A percentile compares a stretch with the other conserved stretches of the same genome.
phyloP scores from a whole-genome alignment of 1,139 yeast species.

The Blastobotrys raffinosifermentans region DNA sequence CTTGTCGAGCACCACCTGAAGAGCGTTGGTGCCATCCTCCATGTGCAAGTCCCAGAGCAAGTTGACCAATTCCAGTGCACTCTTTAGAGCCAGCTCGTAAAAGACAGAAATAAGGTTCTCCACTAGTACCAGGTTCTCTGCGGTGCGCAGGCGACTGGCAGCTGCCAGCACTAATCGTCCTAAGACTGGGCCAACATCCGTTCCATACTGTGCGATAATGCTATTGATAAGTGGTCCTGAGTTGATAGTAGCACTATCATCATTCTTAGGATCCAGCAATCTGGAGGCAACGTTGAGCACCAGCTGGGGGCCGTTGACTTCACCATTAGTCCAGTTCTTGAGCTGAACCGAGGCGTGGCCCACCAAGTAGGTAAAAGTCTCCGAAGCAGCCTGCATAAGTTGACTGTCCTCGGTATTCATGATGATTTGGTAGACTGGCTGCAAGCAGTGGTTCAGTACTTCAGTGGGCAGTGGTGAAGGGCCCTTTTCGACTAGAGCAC shows the following conservation, averaged over 20 bases:
- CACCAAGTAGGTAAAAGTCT: slow-evolving; percentile 60
- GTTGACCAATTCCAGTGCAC: slow-evolving; percentile 56
- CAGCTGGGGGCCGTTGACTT: slow-evolving; percentile 47
- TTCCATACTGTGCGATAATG: slow-evolving; percentile 53
- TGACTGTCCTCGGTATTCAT: slow-evolving; percentile 65
- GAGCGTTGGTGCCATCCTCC: slow-evolving; percentile 35
- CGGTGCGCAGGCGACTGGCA: slow-evolving; percentile 54
- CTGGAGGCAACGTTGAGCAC: slow-evolving; percentile 60
- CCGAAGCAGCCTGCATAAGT: slow-evolving; percentile 71
- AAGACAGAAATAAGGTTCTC: slow-evolving; percentile 74
- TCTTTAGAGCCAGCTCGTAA: slow-evolving; percentile 59
- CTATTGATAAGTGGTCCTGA: slow-evolving; percentile 39
- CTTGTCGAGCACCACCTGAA: slow-evolving; percentile 52
- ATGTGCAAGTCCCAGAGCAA: slow-evolving; percentile 47
- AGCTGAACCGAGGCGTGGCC: slow-evolving; percentile 46
- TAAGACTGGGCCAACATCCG: slow-evolving; percentile 46
- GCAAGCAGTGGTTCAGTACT: slow-evolving; percentile 47
- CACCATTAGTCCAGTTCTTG: slow-evolving; percentile 36
- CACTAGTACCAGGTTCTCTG: slow-evolving; percentile 64
- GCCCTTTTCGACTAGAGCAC: slow-evolving; percentile 48
- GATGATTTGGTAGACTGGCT: slow-evolving; percentile 48
- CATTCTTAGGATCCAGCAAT: slow-evolving; percentile 62
- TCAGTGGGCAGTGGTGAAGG: slow-evolving; percentile 43
- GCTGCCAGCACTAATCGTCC: slow-evolving; percentile 67
- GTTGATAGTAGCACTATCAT: slow-evolving; percentile 76